Evolutionary conservation across 2,329 filamentous ascomycete genomes (phyloP), one percentile per base, ranked within the genome.

Genomic region (Neophaeococcomyces mojaviensis): DNA sequence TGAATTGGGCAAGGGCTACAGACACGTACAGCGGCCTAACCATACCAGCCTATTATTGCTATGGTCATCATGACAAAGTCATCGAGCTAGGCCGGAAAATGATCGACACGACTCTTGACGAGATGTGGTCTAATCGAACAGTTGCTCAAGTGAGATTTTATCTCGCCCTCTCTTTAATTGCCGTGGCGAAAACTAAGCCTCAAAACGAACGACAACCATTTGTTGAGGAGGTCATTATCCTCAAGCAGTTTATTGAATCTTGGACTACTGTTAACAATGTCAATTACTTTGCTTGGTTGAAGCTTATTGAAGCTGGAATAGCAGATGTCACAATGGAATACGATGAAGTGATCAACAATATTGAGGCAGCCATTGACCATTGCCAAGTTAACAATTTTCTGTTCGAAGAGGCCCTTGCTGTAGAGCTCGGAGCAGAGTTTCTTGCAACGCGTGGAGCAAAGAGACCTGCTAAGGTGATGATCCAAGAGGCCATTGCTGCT

Each of bases 351-450:
- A 67, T 79, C 16, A 61, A 63, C n/a, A 61, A 64, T 15, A 74
- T 74, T 49, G 74, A 82, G 61, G 66, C 69, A 46, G 76, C 79
- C 3, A 71, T 81, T 49, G 77, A 82, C 53, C 78, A 81, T 54
- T 72, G 72, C 38, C 74, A 81, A 53, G 60, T 78, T 1, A 69
- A 81, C 56, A 70, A 70, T 12, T 79, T 77, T 56, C 64, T 70
- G 1, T 57, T 82, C 19, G 79, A 82, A 49, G 76, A 82, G 56
- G 79, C 74, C 2, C 66, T 81, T 22, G 67, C 73, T 31, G 68
- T 77, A 32, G 79, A 83, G 60, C 60, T 81, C n/a, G 79, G 81
- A 54, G 77, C 66, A 2, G 77, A 79, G 39, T 81, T 73, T 57
- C 60, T 80, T 16, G 62, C 78, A 26, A 67, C 76, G 10, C 70